Evolutionary conservation across 257 asterid species (phyloP).

Genomic region (Plantago major): DNA sequence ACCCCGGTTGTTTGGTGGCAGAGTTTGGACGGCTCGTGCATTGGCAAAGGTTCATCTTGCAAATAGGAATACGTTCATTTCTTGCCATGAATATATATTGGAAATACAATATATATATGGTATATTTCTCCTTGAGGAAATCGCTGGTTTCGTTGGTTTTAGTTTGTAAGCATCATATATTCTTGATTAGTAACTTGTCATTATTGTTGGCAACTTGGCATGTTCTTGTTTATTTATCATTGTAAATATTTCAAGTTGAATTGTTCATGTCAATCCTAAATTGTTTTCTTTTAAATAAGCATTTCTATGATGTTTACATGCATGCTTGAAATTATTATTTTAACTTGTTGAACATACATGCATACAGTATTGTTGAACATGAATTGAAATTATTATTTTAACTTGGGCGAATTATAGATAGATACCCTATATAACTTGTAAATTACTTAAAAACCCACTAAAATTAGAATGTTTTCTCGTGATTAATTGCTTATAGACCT

Average conservation of each 20-base stretch:
- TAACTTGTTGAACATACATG: too few species aligned
- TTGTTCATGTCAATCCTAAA: too few species aligned
- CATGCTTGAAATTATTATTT: too few species aligned
- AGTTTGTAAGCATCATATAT: constrained; percentile 22
- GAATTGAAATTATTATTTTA: too few species aligned
- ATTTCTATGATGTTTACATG: too few species aligned
- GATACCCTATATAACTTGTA: too few species aligned
- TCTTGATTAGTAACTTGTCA: constrained; percentile 15
- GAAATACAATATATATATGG: background rate
- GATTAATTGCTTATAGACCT: too few species aligned
- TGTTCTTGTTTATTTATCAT: constrained; percentile 19
- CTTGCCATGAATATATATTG: constrained; percentile 19
- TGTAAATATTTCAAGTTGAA: background rate
- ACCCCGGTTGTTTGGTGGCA: constrained; percentile 20
- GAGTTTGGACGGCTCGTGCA: constrained; percentile 21
- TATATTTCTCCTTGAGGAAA: constrained; percentile 12
- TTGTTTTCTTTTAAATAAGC: too few species aligned
- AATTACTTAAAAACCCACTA: too few species aligned
- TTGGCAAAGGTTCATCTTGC: constrained; percentile 29
- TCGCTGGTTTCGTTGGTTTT: constrained; percentile 17
- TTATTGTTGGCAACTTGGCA: constrained; percentile 24
- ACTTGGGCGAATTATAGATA: too few species aligned
- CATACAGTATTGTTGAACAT: too few species aligned
- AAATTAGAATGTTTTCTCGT: too few species aligned
- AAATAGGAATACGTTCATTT: constrained; percentile 14